Percentiles rank a stretch among this genome's conserved stretches.
These are phyloP conservation scores for Hymenoscyphus infarciens DNA, from an alignment of 2,329 filamentous ascomycete genomes.

Conservation along the genomic window DNA sequence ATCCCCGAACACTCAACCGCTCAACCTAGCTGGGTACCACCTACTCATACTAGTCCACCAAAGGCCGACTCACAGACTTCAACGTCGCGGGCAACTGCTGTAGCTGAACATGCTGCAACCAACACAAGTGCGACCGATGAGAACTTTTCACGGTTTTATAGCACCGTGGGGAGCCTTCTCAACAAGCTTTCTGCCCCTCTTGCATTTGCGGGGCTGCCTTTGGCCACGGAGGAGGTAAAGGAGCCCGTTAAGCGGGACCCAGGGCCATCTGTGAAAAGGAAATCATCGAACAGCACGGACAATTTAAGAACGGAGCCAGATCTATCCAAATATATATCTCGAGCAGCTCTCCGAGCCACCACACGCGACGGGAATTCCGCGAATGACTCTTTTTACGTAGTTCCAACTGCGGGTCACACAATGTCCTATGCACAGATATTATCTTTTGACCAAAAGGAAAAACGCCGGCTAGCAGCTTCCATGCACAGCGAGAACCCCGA, in stretches of 20 bases:
- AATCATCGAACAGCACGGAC: conserved; percentile 23
- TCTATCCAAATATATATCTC: conserved; percentile 78
- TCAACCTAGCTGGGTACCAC: conserved; percentile 52
- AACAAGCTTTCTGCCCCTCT: conserved; percentile 85
- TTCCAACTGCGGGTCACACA: conserved; percentile 86
- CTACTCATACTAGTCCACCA: conserved; percentile 36
- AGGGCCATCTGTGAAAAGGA: conserved; percentile 37
- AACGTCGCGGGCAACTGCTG: conserved; percentile 34
- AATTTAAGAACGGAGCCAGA: conserved; percentile 60
- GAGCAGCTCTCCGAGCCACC: conserved; percentile 76
- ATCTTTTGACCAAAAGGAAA: conserved; percentile 64
- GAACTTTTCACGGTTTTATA: conserved; percentile 88
- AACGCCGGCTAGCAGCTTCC: conserved; percentile 54
- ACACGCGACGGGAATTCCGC: conserved; percentile 61
- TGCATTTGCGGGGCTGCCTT: conserved; percentile 86
- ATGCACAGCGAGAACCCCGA: conserved; percentile 38
- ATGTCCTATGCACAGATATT: conserved; percentile 91
- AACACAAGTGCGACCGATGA: conserved; percentile 54
- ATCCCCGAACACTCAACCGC: conserved; percentile 47
- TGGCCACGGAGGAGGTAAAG: conserved; percentile 52
- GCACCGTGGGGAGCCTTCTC: conserved; percentile 82
- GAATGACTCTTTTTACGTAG: conserved; percentile 86
- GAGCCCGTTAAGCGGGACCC: conserved; percentile 36
- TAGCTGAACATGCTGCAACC: conserved; percentile 28
- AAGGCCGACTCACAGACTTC: conserved; percentile 29